A percentile compares a stretch with the other conserved stretches of the same genome.
Evolutionary conservation across 768 basidiomycete genomes (phyloP).

Genomic region (Lactarius hengduanensis): DNA sequence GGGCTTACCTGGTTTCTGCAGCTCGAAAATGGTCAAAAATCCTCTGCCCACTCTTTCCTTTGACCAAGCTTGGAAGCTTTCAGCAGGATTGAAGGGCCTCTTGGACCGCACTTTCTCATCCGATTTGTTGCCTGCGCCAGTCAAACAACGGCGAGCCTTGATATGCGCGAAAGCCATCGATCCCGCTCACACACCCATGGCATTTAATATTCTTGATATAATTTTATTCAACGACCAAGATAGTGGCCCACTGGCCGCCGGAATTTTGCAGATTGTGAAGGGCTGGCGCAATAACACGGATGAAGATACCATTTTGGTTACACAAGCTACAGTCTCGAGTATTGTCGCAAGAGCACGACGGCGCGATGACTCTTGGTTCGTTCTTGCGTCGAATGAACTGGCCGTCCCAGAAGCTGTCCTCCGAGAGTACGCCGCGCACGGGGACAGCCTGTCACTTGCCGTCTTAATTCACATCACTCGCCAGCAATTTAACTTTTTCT

Average conservation of each 20-base stretch:
- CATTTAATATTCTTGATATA: too few species aligned
- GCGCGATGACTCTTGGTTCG: not conserved
- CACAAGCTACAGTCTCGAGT: not conserved
- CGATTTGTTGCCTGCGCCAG: not conserved
- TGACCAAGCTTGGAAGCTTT: not conserved
- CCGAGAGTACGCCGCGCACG: not conserved
- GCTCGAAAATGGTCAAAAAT: not conserved
- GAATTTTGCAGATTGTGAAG: not conserved
- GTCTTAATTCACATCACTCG: not conserved
- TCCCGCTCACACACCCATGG: not conserved
- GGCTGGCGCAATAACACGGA: not conserved
- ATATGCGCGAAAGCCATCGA: not conserved
- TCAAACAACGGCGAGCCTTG: not conserved
- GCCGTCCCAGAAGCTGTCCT: not conserved
- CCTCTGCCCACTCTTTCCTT: not conserved
- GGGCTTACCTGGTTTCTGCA: not conserved
- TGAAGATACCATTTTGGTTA: not conserved
- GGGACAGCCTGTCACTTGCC: not conserved
- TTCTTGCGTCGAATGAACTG: not conserved
- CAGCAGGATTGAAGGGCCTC: not conserved
- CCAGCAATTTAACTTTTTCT: not conserved
- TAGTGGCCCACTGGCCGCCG: not conserved
- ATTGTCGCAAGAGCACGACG: not conserved
- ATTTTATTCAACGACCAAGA: not conserved
- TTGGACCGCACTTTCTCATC: not conserved